A percentile compares a stretch with the other conserved stretches of the same genome.
These are phyloP conservation scores for Aegilops bicornis DNA, from an alignment of 176 grass and related monocot species.

Conservation along the genomic window DNA sequence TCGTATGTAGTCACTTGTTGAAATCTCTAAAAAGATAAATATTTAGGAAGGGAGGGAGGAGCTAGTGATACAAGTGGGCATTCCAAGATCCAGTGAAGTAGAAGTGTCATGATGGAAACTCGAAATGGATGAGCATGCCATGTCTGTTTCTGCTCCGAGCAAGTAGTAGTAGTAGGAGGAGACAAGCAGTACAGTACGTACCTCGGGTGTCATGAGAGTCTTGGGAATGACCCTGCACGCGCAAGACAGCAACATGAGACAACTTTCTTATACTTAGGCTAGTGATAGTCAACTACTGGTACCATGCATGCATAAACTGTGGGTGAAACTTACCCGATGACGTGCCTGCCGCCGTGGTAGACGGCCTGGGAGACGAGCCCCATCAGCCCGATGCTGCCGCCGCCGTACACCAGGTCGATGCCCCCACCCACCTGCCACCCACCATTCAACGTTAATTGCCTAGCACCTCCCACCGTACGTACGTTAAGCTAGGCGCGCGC, in stretches of 20 bases:
- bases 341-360: slow-evolving; percentile 50
- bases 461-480: no score
- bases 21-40: no score
- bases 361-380: slow-evolving; percentile 61
- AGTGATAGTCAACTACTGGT: no score
- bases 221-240: slow-evolving; percentile 48
- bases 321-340: slow-evolving; percentile 38
- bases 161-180: no score
- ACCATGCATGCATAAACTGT: no score
- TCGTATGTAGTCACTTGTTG: no score
- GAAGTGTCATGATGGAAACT: neutral
- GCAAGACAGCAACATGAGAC: neutral
- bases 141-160: no score
- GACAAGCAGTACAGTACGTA: neutral
- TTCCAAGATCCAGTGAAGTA: neutral
- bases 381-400: slow-evolving; percentile 64
- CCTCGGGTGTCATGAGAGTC: slow-evolving; percentile 66
- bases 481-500: no score
- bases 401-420: slow-evolving; percentile 68
- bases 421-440: slow-evolving; percentile 48
- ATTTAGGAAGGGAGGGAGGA: no score
- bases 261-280: no score
- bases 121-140: neutral
- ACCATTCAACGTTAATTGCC: no score
- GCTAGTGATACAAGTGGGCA: no score